A percentile compares a stretch with the other conserved stretches of the same genome.
Conservation (phyloP, 768 basidiomycete species). For the Boletus subcaerulescens region DNA sequence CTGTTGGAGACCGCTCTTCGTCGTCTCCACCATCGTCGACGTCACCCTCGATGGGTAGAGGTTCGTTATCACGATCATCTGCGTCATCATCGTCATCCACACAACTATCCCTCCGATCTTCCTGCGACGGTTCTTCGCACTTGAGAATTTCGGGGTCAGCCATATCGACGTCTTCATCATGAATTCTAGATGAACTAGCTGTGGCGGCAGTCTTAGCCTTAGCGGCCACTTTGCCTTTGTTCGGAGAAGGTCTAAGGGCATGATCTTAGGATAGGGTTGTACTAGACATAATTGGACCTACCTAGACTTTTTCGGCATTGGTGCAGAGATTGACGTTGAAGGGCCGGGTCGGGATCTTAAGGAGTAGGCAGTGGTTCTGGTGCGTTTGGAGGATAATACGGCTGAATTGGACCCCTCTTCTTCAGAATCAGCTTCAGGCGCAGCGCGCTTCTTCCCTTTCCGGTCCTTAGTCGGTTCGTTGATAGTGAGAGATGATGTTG, state of each 20-base stretch:
- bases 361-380: slow-evolving; percentile 59
- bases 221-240: slow-evolving; percentile 57
- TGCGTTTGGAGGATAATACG: slow-evolving; percentile 56
- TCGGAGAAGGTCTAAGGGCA: slow-evolving; percentile 41
- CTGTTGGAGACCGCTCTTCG: slow-evolving; percentile 34
- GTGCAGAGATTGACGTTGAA: slow-evolving; percentile 39
- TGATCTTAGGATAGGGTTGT: slow-evolving; percentile 11
- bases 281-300: slow-evolving; percentile 25
- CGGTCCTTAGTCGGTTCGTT: slow-evolving; percentile 72
- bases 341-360: slow-evolving; percentile 56
- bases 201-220: slow-evolving; percentile 57
- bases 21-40: slow-evolving; percentile 43
- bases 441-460: slow-evolving; percentile 94
- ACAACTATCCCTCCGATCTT: slow-evolving; percentile 43
- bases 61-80: slow-evolving; percentile 50
- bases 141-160: slow-evolving; percentile 56
- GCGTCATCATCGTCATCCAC: slow-evolving; percentile 40
- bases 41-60: slow-evolving; percentile 45
- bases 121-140: slow-evolving; percentile 42
- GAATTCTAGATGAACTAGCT: slow-evolving; percentile 60
- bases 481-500: slow-evolving; percentile 53
- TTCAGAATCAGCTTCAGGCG: slow-evolving; percentile 64
- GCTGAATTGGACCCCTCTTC: slow-evolving; percentile 53
- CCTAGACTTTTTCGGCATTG: slow-evolving; percentile 80
- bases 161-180: slow-evolving; percentile 79